Conservation (phyloP, 2,329 filamentous ascomycete genomes). For the Pseudogymnoascus sp. region DNA sequence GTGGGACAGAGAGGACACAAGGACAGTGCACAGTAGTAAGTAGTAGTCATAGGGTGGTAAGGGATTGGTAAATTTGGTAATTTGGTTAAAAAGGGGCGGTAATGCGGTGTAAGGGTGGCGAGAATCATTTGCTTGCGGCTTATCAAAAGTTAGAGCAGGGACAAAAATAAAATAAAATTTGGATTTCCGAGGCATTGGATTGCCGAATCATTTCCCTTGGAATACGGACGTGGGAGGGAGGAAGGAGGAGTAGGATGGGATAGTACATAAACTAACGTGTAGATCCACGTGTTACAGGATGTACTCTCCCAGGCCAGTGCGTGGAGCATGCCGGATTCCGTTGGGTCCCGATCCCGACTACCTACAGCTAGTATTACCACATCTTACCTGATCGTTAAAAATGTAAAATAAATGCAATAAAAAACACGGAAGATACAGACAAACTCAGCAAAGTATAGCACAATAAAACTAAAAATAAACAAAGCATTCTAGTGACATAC, state of each 20-base stretch:
- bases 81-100: neutral
- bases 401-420: neutral
- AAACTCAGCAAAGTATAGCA: neutral
- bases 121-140: neutral
- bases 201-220: neutral
- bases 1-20: no score
- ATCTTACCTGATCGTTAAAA: neutral
- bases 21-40: no score
- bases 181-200: neutral
- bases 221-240: neutral
- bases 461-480: neutral
- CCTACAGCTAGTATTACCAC: neutral
- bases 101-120: neutral
- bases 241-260: neutral
- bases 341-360: neutral
- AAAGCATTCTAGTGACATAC: neutral
- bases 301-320: neutral
- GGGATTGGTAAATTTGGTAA: neutral
- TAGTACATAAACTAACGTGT: neutral
- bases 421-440: neutral
- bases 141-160: neutral
- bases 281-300: neutral
- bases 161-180: neutral
- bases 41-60: neutral
- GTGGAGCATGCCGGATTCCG: neutral